phyloP scores from a whole-genome alignment of 176 grass and related monocot genomes.

The Aechmea fasciata region DNA sequence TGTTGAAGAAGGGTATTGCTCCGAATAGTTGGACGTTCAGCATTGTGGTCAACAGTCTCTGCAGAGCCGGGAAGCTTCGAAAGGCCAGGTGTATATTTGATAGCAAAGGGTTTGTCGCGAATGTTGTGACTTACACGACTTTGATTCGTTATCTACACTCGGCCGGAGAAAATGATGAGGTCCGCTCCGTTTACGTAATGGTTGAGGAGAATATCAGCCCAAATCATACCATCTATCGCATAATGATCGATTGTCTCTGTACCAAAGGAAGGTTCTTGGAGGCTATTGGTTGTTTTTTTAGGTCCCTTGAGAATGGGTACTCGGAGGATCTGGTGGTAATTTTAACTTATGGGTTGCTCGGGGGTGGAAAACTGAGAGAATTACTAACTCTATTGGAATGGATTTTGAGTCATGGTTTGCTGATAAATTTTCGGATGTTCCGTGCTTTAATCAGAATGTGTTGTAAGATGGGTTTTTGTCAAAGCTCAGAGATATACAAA shows the following conservation, averaged over 20 bases:
- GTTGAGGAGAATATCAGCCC: constrained; percentile 35
- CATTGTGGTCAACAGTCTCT: constrained; percentile 69
- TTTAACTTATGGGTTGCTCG: constrained; percentile 47
- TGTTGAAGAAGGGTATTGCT: constrained; percentile 64
- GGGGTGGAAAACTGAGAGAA: constrained; percentile 41
- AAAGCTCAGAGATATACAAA: constrained; percentile 53
- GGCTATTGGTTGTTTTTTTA: constrained; percentile 50
- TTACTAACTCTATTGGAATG: constrained; percentile 40
- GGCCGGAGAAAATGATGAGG: constrained; percentile 35
- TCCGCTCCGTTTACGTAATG: constrained; percentile 46
- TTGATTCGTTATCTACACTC: constrained; percentile 53
- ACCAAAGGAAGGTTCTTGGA: constrained; percentile 39
- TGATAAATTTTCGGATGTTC: constrained; percentile 52
- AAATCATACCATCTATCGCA: constrained; percentile 38
- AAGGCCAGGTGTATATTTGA: constrained; percentile 35
- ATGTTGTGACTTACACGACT: constrained; percentile 59
- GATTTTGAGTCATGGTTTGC: constrained; percentile 42
- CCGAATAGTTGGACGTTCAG: constrained; percentile 77
- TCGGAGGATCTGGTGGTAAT: constrained; percentile 25
- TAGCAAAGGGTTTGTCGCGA: constrained; percentile 45
- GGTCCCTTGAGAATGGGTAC: constrained; percentile 40
- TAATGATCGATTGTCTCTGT: constrained; percentile 64
- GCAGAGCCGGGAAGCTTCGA: constrained; percentile 39
- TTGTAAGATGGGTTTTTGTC: constrained; percentile 64
- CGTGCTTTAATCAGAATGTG: constrained; percentile 45